Evolutionary conservation across 345 rosid genomes (phyloP), one percentile per base, ranked within the genome.

Genomic region (Salix purpurea): DNA sequence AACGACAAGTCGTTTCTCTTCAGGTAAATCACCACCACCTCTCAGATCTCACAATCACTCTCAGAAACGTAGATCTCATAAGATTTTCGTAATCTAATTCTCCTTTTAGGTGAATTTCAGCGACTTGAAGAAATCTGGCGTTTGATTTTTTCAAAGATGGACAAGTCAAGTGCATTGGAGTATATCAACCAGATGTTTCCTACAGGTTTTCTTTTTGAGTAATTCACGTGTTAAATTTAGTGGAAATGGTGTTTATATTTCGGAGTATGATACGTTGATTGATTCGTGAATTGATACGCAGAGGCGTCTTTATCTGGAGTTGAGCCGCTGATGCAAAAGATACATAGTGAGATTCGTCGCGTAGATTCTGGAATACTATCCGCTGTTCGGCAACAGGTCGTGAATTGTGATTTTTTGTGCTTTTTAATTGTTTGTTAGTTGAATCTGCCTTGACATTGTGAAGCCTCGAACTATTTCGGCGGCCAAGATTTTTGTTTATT

Each of bases 171-270:
- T 84, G 90, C 98, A 44, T 72, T 96, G 82, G 99, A 93, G 84
- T 93, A 96, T 86, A 96, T 96, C 80, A 96, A 96, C 83, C 99
- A 96, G 87, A 96, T 96, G 99, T 96, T 96, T 65, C 99, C 99
- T 36, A 91, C 98, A 86, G 99, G 99, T 91, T 24, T 28, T 26
- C 69, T 69, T 42, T 30, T 34, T n/a, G 15, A 67, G 24, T 15
- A 23, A 23, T 24, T 30, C 1, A 7, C 9, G 7, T 52, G 4
- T 34, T 61, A 28, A 6, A 1, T 48, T 61, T 23, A 30, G 34
- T 28, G 30, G 19, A 18, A 5, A 23, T 70, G 15, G 2, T 15
- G 14, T 48, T 46, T 42, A 42, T 42, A 42, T 42, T 42, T 42
- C 46, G n/a, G 56, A 52, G 9, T 4, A 12, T 28, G 21, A 18